Conservation (phyloP, 805 yeast genomes). For the Kodamaea lidongshanica region DNA sequence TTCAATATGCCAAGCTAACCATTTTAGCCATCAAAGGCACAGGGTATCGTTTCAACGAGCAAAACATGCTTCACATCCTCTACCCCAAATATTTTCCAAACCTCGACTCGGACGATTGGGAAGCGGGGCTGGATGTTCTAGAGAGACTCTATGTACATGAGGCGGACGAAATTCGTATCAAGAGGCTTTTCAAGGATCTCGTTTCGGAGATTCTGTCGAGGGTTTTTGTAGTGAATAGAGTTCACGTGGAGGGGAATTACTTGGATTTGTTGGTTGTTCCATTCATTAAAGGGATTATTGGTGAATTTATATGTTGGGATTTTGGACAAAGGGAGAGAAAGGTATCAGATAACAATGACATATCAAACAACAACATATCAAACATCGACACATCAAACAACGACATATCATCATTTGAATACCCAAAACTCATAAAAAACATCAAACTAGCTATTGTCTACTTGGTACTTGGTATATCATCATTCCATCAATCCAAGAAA, state of each 20-base stretch:
- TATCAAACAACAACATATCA: no score
- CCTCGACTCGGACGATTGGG: conserved; percentile 37
- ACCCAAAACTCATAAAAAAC: conserved; percentile 12
- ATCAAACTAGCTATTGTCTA: conserved; percentile 21
- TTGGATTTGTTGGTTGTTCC: conserved; percentile 28
- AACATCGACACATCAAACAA: no score
- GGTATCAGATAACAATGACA: no score
- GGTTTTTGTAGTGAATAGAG: conserved; percentile 23
- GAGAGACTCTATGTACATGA: conserved; percentile 13
- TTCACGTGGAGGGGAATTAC: conserved; percentile 17
- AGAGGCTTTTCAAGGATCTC: conserved; percentile 17
- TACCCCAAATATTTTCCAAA: conserved; percentile 42
- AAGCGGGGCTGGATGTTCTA: conserved; percentile 17
- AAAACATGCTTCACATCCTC: conserved; percentile 37
- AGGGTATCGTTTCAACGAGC: conserved; percentile 31
- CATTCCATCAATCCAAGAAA: conserved; percentile 13
- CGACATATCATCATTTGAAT: no score
- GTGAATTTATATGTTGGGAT: conserved; percentile 25
- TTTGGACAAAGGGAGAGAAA: no score
- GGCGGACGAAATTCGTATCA: conserved; percentile 10
- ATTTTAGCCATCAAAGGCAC: conserved; percentile 38
- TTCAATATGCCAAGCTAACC: conserved; percentile 34
- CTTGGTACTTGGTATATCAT: conserved; percentile 20
- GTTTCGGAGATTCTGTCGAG: conserved; percentile 14
- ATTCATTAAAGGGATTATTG: conserved; percentile 22